phyloP scores from a whole-genome alignment of 768 basidiomycete species.

The Kwoniella europaea region DNA sequence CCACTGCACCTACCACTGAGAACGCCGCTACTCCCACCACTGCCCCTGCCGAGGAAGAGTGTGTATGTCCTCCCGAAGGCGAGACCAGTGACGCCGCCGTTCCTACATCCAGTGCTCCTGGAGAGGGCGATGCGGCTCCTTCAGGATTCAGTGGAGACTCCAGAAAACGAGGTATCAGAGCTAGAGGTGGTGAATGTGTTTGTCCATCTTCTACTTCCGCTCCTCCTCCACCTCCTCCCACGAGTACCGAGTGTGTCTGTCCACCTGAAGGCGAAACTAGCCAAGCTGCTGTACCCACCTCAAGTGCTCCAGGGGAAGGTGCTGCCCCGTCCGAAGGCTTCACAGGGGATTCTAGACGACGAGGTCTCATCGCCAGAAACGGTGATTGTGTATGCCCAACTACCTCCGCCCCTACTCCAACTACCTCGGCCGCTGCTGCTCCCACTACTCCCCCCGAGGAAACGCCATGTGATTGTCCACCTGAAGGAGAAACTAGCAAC shows the following conservation, averaged over 20 bases:
- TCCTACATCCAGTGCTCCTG: background rate
- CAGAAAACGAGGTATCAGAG: background rate
- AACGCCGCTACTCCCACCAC: conserved; percentile 8
- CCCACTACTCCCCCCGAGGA: background rate
- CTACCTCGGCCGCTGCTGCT: background rate
- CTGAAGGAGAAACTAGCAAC: conserved; percentile 2
- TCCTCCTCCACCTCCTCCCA: background rate
- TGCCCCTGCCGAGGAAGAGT: conserved; percentile 8
- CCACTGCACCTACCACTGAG: conserved; percentile 3
- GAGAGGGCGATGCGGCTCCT: background rate
- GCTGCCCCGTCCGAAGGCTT: background rate
- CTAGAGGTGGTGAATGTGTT: conserved; percentile 8
- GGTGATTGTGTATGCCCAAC: conserved; percentile 21
- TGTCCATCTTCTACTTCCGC: conserved; percentile 5
- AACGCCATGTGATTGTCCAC: conserved; percentile 11
- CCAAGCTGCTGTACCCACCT: conserved; percentile 6
- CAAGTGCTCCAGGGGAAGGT: conserved; percentile 5
- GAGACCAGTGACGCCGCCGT: background rate
- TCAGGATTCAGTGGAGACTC: background rate
- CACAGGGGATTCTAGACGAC: conserved; percentile 7
- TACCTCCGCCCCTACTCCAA: background rate
- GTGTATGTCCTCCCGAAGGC: conserved; percentile 8
- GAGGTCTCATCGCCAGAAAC: conserved; percentile 3
- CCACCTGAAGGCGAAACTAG: background rate
- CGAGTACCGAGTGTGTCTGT: background rate